These are phyloP conservation scores for Volvox africanus DNA, from an alignment of 139 green algal genomes.

Conservation along the genomic window DNA sequence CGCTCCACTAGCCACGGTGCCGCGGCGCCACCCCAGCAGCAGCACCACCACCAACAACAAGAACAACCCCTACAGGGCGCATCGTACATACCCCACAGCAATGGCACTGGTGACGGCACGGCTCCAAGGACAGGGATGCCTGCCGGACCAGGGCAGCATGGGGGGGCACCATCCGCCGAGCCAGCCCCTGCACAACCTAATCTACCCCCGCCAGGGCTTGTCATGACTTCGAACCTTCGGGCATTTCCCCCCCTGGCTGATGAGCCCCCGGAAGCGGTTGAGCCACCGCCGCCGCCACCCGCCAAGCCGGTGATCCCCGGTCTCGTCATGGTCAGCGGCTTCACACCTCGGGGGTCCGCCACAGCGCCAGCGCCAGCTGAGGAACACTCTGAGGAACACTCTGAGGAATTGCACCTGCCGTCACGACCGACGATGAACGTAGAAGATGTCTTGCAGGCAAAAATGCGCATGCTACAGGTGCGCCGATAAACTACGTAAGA, in stretches of 20 bases:
- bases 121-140: too few species aligned
- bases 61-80: neutral
- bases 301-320: conserved; percentile 34
- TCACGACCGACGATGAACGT: neutral
- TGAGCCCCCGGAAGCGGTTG: neutral
- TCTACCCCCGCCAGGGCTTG: conserved; percentile 15
- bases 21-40: neutral
- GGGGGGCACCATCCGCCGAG: neutral
- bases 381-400: neutral
- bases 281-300: neutral
- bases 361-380: neutral
- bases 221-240: neutral
- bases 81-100: neutral
- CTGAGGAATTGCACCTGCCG: neutral
- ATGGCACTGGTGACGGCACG: neutral
- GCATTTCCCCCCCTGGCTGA: neutral
- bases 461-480: conserved; percentile 50
- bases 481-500: neutral
- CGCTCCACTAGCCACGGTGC: neutral
- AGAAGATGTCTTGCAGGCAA: conserved; percentile 24
- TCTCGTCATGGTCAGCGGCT: conserved; percentile 40
- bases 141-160: too few species aligned
- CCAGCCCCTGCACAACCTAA: neutral
- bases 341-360: neutral
- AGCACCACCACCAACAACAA: neutral